phyloP scores from a whole-genome alignment of 2,329 filamentous ascomycete species.

The Westerdykella aurantiaca region DNA sequence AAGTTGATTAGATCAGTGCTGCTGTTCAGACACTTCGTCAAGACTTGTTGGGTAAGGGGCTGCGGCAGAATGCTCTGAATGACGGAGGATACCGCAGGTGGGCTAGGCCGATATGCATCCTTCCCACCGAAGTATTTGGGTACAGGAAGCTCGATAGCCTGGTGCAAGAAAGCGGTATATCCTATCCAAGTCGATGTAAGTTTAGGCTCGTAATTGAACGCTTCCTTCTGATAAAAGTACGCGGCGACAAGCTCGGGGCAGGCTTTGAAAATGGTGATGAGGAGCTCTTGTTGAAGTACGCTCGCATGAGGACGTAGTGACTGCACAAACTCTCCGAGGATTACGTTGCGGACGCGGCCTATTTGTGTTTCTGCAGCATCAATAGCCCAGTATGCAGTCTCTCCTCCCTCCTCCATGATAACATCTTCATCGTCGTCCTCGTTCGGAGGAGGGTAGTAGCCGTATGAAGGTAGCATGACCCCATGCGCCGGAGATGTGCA shows the following conservation, averaged over 20 bases:
- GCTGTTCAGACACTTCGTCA: slow-evolving; percentile 72
- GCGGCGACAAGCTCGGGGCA: slow-evolving; percentile 83
- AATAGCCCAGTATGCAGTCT: slow-evolving; percentile 58
- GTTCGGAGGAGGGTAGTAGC: slow-evolving; percentile 73
- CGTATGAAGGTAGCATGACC: slow-evolving; percentile 67
- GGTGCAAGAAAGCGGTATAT: slow-evolving; percentile 83
- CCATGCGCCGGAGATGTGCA: slow-evolving; percentile 72
- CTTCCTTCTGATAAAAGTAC: slow-evolving; percentile 73
- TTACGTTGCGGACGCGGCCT: slow-evolving; percentile 71
- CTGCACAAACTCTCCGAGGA: slow-evolving; percentile 71
- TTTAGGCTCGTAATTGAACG: slow-evolving; percentile 83
- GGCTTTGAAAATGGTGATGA: slow-evolving; percentile 70
- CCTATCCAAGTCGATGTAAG: slow-evolving; percentile 91
- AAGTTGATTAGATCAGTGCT: slow-evolving; percentile 75
- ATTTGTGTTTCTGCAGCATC: slow-evolving; percentile 65
- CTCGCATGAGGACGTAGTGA: slow-evolving; percentile 78
- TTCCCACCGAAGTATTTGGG: slow-evolving; percentile 66
- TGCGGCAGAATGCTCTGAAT: slow-evolving; percentile 83
- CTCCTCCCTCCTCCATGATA: slow-evolving; percentile 36
- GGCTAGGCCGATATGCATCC: slow-evolving; percentile 56
- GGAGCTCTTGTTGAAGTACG: slow-evolving; percentile 71
- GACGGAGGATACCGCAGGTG: slow-evolving; percentile 71
- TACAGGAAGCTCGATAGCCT: slow-evolving; percentile 67
- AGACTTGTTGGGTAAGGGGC: slow-evolving; percentile 71
- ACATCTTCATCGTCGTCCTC: slow-evolving; percentile 51